Conservation (phyloP, 345 rosid species). For the Cardamine chenopodiifolia region DNA sequence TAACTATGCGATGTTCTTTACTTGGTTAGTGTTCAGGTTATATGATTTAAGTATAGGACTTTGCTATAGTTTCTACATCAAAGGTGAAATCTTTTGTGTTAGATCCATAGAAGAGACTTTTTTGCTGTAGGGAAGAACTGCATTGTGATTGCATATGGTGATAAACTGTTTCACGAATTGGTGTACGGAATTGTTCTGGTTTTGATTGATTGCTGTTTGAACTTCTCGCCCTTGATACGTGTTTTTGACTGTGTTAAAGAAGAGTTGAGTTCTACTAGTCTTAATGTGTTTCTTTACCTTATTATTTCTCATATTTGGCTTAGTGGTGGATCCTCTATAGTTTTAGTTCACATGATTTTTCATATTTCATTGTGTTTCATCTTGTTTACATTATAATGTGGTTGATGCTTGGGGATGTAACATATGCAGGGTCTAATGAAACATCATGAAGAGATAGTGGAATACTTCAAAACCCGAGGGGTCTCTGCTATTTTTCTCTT, state of each 20-base stretch:
- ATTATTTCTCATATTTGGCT: background rate
- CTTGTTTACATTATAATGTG: conserved; percentile 22
- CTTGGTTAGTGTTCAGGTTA: background rate
- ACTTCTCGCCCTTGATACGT: background rate
- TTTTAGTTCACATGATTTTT: background rate
- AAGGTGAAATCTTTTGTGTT: background rate
- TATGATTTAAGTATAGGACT: background rate
- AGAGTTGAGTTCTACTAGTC: background rate
- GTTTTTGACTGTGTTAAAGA: background rate
- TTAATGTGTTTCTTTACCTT: background rate
- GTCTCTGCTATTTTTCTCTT: conserved; percentile 90
- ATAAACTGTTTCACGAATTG: background rate
- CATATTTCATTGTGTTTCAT: background rate
- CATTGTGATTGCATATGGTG: background rate
- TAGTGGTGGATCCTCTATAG: background rate
- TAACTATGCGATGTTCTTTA: conserved; percentile 12
- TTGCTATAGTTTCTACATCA: background rate
- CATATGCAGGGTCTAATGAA: conserved; percentile 78
- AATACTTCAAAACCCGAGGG: conserved; percentile 81
- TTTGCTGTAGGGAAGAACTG: conserved; percentile 12
- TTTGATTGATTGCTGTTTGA: background rate
- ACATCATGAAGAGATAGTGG: conserved; percentile 77
- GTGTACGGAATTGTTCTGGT: background rate
- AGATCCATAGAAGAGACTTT: background rate
- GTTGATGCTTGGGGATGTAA: conserved; percentile 24